These are phyloP conservation scores for Sporothrix inflata DNA, from an alignment of 2,329 filamentous ascomycete species.

Conservation along the genomic window DNA sequence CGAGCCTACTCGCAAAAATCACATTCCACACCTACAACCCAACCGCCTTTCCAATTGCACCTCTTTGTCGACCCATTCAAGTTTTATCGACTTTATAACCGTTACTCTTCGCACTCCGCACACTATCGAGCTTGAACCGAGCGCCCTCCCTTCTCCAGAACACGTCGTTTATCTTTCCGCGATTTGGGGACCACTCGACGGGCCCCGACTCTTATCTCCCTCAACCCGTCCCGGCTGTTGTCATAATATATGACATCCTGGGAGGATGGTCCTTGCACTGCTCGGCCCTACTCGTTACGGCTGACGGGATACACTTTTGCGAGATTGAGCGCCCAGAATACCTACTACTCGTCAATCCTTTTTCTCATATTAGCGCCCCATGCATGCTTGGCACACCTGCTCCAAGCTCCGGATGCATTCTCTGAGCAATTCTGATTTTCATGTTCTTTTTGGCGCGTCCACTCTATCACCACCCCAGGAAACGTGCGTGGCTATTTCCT, in stretches of 20 bases:
- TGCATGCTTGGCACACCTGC: not conserved
- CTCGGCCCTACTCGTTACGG: not conserved
- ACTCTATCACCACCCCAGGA: not conserved
- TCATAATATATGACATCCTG: not conserved
- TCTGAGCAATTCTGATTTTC: not conserved
- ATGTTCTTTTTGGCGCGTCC: not conserved
- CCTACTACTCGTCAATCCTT: not conserved
- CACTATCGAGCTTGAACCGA: not conserved
- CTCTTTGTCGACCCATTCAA: not conserved
- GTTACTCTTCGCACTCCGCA: not conserved
- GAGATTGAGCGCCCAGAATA: not conserved
- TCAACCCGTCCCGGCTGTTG: conserved; percentile 20
- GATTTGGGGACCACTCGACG: not conserved
- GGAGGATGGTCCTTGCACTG: conserved; percentile 4
- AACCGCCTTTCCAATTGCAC: not conserved
- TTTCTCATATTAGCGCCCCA: not conserved
- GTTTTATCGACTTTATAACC: not conserved
- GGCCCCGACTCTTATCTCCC: not conserved
- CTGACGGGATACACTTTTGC: not conserved
- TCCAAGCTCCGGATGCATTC: not conserved
- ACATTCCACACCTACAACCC: not conserved
- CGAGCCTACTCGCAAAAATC: not conserved
- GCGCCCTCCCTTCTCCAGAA: not conserved
- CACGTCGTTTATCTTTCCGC: conserved; percentile 13
- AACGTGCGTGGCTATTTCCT: conserved; percentile 13